Percentiles rank a stretch among this genome's conserved stretches.
phyloP scores from a whole-genome alignment of 192 early-diverging fungal species.

The Coemansia reversa region DNA sequence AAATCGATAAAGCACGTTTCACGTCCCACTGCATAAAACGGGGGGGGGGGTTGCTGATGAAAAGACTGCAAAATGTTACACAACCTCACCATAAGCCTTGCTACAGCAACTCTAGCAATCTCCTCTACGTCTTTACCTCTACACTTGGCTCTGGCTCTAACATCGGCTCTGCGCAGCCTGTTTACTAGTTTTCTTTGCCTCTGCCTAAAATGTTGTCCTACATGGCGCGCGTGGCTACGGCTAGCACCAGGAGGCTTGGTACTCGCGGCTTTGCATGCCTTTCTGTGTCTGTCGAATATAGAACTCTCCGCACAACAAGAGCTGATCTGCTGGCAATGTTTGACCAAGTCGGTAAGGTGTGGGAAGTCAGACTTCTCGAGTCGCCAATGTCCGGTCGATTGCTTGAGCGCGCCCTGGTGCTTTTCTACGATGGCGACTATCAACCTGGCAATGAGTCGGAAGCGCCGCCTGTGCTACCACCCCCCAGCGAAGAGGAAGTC shows the following conservation, averaged over 20 bases:
- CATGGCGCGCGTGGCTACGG: conserved; percentile 2
- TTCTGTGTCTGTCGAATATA: conserved; percentile 32
- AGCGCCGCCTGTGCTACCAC: conserved; percentile 23
- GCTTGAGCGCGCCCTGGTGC: conserved; percentile 29
- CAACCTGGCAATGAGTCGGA: conserved; percentile 20
- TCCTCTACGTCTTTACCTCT: too few relatives aligned
- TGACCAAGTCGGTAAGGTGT: conserved; percentile 40
- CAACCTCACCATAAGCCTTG: too few relatives aligned
- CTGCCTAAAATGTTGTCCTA: conserved; percentile 4
- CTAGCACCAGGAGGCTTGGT: neutral
- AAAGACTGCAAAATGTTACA: too few relatives aligned
- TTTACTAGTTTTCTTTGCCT: neutral
- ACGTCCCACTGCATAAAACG: too few relatives aligned
- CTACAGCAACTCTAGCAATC: too few relatives aligned
- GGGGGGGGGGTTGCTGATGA: too few relatives aligned
- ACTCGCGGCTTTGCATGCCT: conserved; percentile 33
- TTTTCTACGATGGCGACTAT: conserved; percentile 40
- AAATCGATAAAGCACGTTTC: too few relatives aligned
- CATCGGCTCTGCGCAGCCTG: too few relatives aligned
- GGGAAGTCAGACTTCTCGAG: conserved; percentile 37
- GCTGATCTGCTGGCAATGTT: conserved; percentile 26
- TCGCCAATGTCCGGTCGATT: conserved; percentile 14
- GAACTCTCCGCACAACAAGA: conserved; percentile 20
- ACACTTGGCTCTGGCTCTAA: too few relatives aligned
- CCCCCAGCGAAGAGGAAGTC: conserved; percentile 24